phyloP scores from a whole-genome alignment of 805 yeast species.

The Crinitomyces ghanaensis region DNA sequence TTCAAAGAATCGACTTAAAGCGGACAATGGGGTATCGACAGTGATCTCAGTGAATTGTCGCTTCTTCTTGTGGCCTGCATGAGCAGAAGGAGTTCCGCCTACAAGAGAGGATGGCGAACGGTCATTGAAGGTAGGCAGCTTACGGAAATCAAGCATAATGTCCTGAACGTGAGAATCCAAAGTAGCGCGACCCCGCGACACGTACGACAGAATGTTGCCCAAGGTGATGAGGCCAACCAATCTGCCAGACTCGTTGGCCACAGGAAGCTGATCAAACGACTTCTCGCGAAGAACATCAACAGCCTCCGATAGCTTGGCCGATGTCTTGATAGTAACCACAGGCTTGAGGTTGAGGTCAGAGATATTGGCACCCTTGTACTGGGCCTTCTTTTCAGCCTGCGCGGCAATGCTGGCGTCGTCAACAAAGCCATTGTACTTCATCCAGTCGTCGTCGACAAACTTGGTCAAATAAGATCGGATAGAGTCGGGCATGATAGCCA shows the following conservation, averaged over 20 bases:
- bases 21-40: conserved; percentile 50
- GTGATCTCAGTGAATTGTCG: conserved; percentile 59
- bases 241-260: conserved; percentile 44
- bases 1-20: conserved; percentile 70
- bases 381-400: conserved; percentile 26
- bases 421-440: conserved; percentile 64
- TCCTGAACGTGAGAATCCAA: conserved; percentile 43
- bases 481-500: conserved; percentile 77
- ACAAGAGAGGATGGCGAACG: too few species aligned
- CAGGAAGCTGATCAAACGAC: conserved; percentile 82
- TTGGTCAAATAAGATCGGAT: conserved; percentile 78
- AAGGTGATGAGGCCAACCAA: conserved; percentile 68
- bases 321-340: conserved; percentile 57
- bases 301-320: conserved; percentile 51
- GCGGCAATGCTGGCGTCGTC: conserved; percentile 37
- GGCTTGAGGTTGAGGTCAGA: conserved; percentile 65
- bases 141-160: conserved; percentile 65
- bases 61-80: conserved; percentile 46
- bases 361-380: conserved; percentile 46
- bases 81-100: conserved; percentile 16
- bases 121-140: conserved; percentile 39
- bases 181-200: conserved; percentile 50
- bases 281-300: conserved; percentile 59
- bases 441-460: conserved; percentile 87
- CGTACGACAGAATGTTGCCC: conserved; percentile 54